Percentiles rank a stretch among this genome's conserved stretches.
phyloP scores from a whole-genome alignment of 805 yeast species.

The Jamesozyma jinghongensis region DNA sequence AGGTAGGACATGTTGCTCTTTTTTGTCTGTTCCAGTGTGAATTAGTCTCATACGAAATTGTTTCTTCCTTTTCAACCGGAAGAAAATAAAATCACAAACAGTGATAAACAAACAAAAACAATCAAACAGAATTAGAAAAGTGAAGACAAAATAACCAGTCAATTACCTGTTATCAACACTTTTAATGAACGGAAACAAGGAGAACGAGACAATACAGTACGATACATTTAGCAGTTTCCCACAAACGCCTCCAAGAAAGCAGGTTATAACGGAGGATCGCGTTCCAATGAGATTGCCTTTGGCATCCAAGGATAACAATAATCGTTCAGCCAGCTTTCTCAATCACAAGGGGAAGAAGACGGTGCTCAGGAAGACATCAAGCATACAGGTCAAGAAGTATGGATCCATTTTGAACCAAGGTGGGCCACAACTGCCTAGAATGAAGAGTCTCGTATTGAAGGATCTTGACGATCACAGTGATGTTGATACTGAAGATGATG shows the following conservation, averaged over 20 bases:
- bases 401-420: slow-evolving; percentile 15
- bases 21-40: neutral
- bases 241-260: neutral
- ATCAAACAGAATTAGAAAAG: no score
- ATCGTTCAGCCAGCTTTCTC: slow-evolving; percentile 1
- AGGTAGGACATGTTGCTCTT: neutral
- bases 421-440: slow-evolving; percentile 12
- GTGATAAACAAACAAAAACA: no score
- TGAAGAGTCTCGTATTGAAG: slow-evolving; percentile 24
- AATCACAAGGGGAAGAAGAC: neutral
- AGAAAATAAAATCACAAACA: no score
- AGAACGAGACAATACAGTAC: neutral
- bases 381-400: slow-evolving; percentile 21
- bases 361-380: neutral
- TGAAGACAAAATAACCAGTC: no score
- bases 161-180: no score
- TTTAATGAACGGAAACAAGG: neutral
- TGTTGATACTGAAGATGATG: slow-evolving; percentile 13
- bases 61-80: no score
- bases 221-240: neutral
- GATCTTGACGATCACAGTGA: slow-evolving; percentile 15
- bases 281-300: slow-evolving; percentile 20
- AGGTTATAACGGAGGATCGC: neutral
- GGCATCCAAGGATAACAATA: slow-evolving; percentile 27
- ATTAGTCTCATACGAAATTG: no score